Base-by-base conservation (phyloP, 192 early-diverging fungal species). In the Diversispora epigaea region DNA sequence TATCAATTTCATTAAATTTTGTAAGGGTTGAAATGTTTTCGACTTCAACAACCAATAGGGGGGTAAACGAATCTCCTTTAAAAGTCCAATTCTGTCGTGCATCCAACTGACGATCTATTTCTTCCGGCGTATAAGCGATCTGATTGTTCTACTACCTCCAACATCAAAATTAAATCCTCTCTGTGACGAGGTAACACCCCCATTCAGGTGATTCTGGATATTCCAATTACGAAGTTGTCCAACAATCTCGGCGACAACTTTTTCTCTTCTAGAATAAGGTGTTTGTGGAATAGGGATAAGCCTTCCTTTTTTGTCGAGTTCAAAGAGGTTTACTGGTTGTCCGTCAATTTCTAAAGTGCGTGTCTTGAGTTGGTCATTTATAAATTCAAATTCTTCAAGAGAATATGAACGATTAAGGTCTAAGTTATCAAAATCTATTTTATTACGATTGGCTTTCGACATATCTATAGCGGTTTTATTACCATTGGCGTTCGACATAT, bases 121-220 rank as follows among this genome's bases (percentile, higher is more conserved):
- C 39, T 58, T 44, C 54, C 17, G 64, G 54, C 54, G 41, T 55
- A 76, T 46, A 76, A 47, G 70, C 67, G 54, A 69, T 45, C 65
- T 57, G 32, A 76, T 76, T 52, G 46, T 68, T 76, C 9, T 68
- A 45, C 43, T 6, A 68, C 49, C 64, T 21, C n/a, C 67, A 68
- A 60, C 43, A 44, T 43, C 15, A 68, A 76, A 76, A 57, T 76
- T 32, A 44, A 68, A 76, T 58, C 46, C 75, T 54, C 52, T 65
- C 41, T 76, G 75, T 54, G 75, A 76, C 43, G 75, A 39, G 21
- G 63, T 76, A 17, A 76, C 65, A 19, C n/a, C 32, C 65, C 75
- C 75, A 68, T 56, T 56, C 45, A 68, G 64, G 22, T 17, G 46
- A 21, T 47, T 76, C 21, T 41, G 19, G n/a, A 76, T 56, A 44